Evolutionary conservation across 345 rosid species (phyloP).

Genomic region (Firmiana major): DNA sequence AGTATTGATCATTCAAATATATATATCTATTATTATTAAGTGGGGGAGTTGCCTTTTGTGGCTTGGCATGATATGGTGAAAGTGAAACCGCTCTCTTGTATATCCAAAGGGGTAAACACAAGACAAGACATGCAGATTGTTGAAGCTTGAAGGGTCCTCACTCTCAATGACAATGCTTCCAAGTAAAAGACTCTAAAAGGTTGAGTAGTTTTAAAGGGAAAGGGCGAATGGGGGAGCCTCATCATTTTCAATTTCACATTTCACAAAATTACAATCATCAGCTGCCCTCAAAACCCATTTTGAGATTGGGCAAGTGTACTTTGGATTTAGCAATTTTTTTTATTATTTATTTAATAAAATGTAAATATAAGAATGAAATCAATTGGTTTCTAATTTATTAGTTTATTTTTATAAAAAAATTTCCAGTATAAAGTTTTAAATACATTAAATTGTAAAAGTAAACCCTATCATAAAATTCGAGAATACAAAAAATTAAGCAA

Average conservation of each 20-base stretch:
- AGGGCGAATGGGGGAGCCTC: not conserved
- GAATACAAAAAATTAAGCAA: no score
- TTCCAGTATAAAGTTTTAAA: no score
- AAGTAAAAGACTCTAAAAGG: not conserved
- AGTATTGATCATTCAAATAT: no score
- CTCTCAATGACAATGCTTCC: slow-evolving; percentile 18
- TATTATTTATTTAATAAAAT: no score
- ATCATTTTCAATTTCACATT: not conserved
- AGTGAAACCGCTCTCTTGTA: slow-evolving; percentile 1
- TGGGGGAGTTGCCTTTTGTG: not conserved
- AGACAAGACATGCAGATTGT: slow-evolving; percentile 13
- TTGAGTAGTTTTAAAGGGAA: slow-evolving; percentile 35
- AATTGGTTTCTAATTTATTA: no score
- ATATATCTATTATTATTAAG: not conserved
- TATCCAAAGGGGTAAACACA: slow-evolving; percentile 19
- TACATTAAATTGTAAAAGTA: no score
- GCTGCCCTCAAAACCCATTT: not conserved
- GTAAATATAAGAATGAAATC: no score
- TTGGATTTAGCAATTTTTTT: not conserved
- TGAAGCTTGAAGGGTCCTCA: slow-evolving; percentile 37
- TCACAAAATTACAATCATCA: no score
- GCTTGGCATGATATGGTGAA: slow-evolving; percentile 11
- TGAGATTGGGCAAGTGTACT: not conserved
- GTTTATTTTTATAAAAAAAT: no score
- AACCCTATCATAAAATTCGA: no score